Base-by-base conservation (phyloP, 1,284 basidiomycete species). In the Microbotryum violaceum region DNA sequence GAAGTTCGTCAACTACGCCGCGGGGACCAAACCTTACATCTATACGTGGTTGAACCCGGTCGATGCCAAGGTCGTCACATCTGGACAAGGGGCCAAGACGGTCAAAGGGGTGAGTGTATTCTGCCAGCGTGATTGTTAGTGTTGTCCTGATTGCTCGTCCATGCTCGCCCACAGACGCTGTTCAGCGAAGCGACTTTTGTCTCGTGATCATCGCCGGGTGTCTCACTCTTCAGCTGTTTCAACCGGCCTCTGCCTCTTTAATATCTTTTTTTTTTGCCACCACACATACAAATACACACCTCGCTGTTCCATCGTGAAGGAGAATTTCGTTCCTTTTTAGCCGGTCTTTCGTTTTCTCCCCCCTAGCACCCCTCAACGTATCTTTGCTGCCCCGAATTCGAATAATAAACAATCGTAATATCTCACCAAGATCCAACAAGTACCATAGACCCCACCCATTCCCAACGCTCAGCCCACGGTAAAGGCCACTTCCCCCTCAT, bases 121-220 rank as follows among this genome's bases (percentile, higher is more conserved):
- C 14, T 48, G n/a, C 42, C 42, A 20, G 50, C 23, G 70, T 42
- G 12, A 10, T 42, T 14, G 18, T 42, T 4, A 42, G 37, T 42
- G 37, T 6, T 42, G 37, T 18, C 37, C 69, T 67, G 47, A 57
- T 69, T 61, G 62, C 31, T 73, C 25, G 82, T 90, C 47, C 78
- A 88, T 62, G 93, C 93, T 6, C 75, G 75, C 51, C 54, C 16
- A 42, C 16, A 42, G 37, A 42, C 37, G 37, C 37, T 91, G 42
- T 97, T 89, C 79, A 89, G 84, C 74, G 93, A 97, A 74, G 88
- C 91, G 1, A 88, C 91, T 4, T 97, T 90, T 77, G 89, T 97
- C 68, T 92, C 88, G 57, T 59, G 70, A 59, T 27, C 3, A 10
- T 31, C 31, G 31, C 31, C 31, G 31, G 31, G 9, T 8, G 31